These are phyloP conservation scores for Citrullus amarus DNA, from an alignment of 306 rosid species.

Conservation along the genomic window DNA sequence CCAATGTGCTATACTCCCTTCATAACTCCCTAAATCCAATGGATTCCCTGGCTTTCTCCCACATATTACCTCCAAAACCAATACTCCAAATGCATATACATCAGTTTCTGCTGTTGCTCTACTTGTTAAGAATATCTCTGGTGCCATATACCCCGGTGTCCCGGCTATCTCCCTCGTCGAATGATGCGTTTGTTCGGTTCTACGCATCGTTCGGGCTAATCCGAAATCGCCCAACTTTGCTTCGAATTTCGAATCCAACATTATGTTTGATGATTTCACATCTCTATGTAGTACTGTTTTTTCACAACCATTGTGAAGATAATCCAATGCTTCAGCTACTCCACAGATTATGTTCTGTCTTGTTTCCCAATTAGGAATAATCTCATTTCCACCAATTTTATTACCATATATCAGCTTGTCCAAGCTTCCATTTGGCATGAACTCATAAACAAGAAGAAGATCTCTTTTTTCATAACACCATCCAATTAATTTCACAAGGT, in stretches of 20 bases:
- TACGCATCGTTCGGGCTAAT: constrained; percentile 44
- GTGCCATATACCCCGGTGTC: constrained; percentile 82
- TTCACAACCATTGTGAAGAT: constrained; percentile 64
- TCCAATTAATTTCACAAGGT: constrained; percentile 61
- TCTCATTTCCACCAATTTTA: too few species aligned
- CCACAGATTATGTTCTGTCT: constrained; percentile 39
- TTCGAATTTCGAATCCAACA: constrained; percentile 47
- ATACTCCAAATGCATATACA: constrained; percentile 63
- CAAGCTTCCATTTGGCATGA: constrained; percentile 67
- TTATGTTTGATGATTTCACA: constrained; percentile 62
- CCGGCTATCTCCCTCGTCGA: constrained; percentile 68
- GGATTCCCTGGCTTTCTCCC: constrained; percentile 47
- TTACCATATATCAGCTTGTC: constrained; percentile 40
- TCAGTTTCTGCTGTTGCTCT: constrained; percentile 70
- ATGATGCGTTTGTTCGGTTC: constrained; percentile 48
- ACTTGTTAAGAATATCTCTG: constrained; percentile 47
- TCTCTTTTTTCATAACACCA: constrained; percentile 74
- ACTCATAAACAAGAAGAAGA: constrained; percentile 73
- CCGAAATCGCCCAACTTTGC: constrained; percentile 72
- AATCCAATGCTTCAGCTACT: constrained; percentile 61
- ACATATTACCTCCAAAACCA: constrained; percentile 46
- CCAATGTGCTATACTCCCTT: constrained; percentile 48
- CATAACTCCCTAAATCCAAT: constrained; percentile 26
- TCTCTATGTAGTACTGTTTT: constrained; percentile 65
- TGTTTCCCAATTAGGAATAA: constrained; percentile 22